These are phyloP conservation scores for Solanum gandarillasii DNA, from an alignment of 257 asterid genomes.

Conservation along the genomic window DNA sequence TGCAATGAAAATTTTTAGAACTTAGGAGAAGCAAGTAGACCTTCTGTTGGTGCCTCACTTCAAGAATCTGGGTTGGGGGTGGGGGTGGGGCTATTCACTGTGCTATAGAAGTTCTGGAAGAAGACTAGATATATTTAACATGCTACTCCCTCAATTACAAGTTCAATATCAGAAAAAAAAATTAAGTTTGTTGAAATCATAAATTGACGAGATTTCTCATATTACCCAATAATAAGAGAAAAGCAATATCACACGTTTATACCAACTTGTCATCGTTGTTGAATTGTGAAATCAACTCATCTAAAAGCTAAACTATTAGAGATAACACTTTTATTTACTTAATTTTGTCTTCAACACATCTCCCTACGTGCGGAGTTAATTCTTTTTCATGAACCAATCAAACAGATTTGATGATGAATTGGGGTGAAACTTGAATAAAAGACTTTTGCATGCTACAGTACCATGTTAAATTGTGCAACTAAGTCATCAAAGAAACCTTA, in stretches of 20 bases:
- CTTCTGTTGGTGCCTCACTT: neutral
- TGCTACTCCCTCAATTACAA: neutral
- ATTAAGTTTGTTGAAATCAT: neutral
- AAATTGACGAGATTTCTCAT: neutral
- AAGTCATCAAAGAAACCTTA: neutral
- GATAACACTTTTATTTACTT: neutral
- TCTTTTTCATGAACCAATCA: neutral
- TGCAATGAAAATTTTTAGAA: neutral
- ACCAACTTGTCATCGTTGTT: neutral
- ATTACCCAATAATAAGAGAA: neutral
- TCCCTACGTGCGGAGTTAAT: neutral
- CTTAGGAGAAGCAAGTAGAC: neutral
- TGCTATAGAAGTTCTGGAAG: neutral
- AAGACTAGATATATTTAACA: neutral
- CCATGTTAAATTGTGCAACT: neutral
- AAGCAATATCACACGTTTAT: neutral
- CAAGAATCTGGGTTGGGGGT: neutral
- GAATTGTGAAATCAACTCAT: neutral
- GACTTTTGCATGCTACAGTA: neutral
- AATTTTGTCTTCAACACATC: neutral
- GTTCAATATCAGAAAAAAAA: neutral
- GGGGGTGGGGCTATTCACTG: neutral
- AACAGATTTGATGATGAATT: neutral
- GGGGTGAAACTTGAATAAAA: neutral
- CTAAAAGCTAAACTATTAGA: neutral